Evolutionary conservation across 2,329 filamentous ascomycete genomes (phyloP).

Genomic region (Reticulascus tulasneorum): DNA sequence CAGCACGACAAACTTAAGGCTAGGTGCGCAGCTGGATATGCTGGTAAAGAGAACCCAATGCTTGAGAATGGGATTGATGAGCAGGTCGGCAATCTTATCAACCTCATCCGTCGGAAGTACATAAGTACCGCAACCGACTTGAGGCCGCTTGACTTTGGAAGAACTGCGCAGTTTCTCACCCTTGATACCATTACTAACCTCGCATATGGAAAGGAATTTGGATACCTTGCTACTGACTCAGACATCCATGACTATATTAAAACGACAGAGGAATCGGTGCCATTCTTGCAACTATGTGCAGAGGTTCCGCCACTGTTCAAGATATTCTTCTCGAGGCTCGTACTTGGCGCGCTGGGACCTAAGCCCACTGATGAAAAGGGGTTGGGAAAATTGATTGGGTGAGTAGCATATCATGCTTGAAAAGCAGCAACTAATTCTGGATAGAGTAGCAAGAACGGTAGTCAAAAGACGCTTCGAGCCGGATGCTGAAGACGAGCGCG

Average conservation of each 20-base stretch:
- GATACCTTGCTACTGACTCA: constrained; percentile 35
- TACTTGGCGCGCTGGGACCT: constrained; percentile 20
- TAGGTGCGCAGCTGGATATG: constrained; percentile 29
- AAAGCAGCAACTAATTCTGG: background rate
- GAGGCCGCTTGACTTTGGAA: constrained; percentile 34
- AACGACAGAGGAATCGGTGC: constrained; percentile 31
- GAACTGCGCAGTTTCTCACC: constrained; percentile 41
- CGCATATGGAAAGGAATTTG: constrained; percentile 41
- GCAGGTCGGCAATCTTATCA: constrained; percentile 4
- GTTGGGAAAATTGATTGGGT: constrained; percentile 14
- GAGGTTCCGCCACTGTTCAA: constrained; percentile 15
- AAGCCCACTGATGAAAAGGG: constrained; percentile 12
- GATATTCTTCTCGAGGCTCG: constrained; percentile 22
- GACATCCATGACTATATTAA: constrained; percentile 39
- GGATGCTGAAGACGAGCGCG: constrained; percentile 21
- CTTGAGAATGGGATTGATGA: constrained; percentile 36
- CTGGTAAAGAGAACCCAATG: constrained; percentile 47
- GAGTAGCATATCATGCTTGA: constrained; percentile 12
- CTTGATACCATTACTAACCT: constrained; percentile 46
- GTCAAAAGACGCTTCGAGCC: constrained; percentile 24
- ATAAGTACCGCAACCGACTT: constrained; percentile 14
- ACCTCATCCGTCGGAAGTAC: constrained; percentile 10
- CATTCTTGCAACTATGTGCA: constrained; percentile 32
- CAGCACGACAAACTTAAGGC: constrained; percentile 29
- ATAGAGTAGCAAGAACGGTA: constrained; percentile 28